Evolutionary conservation across 768 basidiomycete species (phyloP).

Genomic region (Vararia minispora): DNA sequence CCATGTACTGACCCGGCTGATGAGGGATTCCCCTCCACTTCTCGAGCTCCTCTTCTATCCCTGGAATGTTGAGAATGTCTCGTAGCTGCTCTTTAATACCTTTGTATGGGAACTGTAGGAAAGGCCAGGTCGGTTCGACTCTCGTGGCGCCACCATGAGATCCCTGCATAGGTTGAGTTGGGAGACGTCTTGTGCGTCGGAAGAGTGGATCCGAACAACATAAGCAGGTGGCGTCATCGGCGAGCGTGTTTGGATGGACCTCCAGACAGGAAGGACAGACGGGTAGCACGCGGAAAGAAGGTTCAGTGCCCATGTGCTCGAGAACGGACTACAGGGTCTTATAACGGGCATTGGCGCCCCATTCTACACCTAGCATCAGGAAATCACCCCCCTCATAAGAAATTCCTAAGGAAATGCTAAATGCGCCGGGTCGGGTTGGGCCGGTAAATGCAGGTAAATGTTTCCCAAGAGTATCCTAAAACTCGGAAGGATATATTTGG

Average conservation of each 20-base stretch:
- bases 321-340: neutral
- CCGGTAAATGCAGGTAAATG: too few species aligned
- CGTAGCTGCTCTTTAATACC: neutral
- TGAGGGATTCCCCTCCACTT: constrained; percentile 6
- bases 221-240: neutral
- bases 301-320: neutral
- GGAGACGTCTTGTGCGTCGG: too few species aligned
- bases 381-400: too few species aligned
- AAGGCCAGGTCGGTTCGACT: neutral
- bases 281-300: neutral
- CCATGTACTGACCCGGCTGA: constrained; percentile 9
- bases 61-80: constrained; percentile 7
- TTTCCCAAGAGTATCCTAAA: too few species aligned
- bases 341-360: neutral
- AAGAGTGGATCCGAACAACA: too few species aligned
- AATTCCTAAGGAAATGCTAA: too few species aligned
- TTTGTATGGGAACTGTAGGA: neutral
- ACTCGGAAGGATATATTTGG: too few species aligned
- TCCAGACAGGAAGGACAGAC: neutral
- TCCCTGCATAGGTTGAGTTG: too few species aligned
- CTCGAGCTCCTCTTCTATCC: constrained; percentile 18
- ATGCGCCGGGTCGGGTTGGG: too few species aligned
- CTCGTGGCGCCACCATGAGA: too few species aligned
- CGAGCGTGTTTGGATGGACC: neutral
- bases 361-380: too few species aligned